Evolutionary conservation across 2,329 filamentous ascomycete genomes (phyloP).

Genomic region (Amauroascus niger): DNA sequence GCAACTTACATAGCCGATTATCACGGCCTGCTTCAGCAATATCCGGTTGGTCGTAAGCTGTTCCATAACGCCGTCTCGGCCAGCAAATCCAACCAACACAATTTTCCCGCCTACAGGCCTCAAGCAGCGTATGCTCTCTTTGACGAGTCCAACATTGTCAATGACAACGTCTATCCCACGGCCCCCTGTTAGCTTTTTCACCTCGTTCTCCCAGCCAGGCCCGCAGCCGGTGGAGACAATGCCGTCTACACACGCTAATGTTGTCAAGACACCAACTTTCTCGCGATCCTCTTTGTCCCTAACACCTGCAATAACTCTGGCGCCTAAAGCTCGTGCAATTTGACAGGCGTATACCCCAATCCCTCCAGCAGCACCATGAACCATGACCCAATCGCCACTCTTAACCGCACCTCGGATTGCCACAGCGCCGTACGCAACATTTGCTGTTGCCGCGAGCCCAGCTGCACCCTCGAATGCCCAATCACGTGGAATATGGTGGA

Average conservation of each 20-base stretch:
- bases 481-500: conserved; percentile 39
- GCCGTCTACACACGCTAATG: conserved; percentile 11
- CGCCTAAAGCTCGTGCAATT: conserved; percentile 46
- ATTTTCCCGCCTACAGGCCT: conserved; percentile 44
- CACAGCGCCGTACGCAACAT: conserved; percentile 45
- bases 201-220: conserved; percentile 42
- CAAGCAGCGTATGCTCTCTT: conserved; percentile 46
- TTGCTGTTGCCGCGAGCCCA: conserved; percentile 45
- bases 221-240: conserved; percentile 12
- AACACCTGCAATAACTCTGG: conserved; percentile 46
- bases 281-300: conserved; percentile 33
- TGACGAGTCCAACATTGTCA: conserved; percentile 50
- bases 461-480: conserved; percentile 44
- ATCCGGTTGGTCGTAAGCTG: conserved; percentile 47
- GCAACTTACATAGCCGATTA: conserved; percentile 41
- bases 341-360: conserved; percentile 49
- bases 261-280: conserved; percentile 7
- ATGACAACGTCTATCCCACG: conserved; percentile 50
- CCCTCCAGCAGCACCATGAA: conserved; percentile 48
- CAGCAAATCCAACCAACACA: conserved; percentile 51
- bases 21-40: conserved; percentile 44
- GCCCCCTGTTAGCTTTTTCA: conserved; percentile 41
- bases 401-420: conserved; percentile 30
- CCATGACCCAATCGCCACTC: conserved; percentile 43
- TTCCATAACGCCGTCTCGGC: conserved; percentile 45